Base-by-base conservation (phyloP, 768 basidiomycete genomes). In the Suillus tomentosus region DNA sequence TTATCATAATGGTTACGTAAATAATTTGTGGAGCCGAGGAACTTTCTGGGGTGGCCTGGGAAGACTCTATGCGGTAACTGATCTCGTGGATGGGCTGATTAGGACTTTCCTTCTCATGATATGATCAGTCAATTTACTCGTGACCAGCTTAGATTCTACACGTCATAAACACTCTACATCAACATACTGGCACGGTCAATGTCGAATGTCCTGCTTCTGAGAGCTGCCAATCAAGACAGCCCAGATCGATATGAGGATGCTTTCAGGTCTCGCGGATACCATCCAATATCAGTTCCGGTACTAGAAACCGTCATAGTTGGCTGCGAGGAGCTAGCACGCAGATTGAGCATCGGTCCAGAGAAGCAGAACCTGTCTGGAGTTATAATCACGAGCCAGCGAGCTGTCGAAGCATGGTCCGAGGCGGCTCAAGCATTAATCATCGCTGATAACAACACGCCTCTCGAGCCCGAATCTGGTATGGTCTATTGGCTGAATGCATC, bases 301-400 rank as follows among this genome's bases (percentile, higher is more conserved):
- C 83, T 94, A 51, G 87, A 92, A 72, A 92, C 92, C 0, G 75
- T 79, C 8, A 74, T 85, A 51, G 80, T 80, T 22, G 85, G 91
- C 67, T 64, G 83, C 13, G 71, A 79, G 0, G 55, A 63, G 14
- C 80, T 96, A 14, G 70, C 73, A 36, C 66, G 74, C 17, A 73
- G 83, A 58, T 73, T 91, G 19, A 60, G 67, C 1, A 48, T 63
- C 8, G 84, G 83, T 0, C 81, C 84, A 2, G 39, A 53, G 1
- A 60, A 27, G 2, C 65, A 72, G 22, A 67, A 65, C 22, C 77
- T 83, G 63, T 74, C 73, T 8, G 94, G 89, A 6, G 88, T 94
- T 7, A 82, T 95, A 55, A 70, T 95, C 24, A 96, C 94, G 3
- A 94, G 92, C 69, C 87, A 85, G 37, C 80, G 95, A 34, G 86